Evolutionary conservation across 176 grass and related monocot genomes (phyloP), one percentile per base, ranked within the genome.

Genomic region (Luzula sylvatica): DNA sequence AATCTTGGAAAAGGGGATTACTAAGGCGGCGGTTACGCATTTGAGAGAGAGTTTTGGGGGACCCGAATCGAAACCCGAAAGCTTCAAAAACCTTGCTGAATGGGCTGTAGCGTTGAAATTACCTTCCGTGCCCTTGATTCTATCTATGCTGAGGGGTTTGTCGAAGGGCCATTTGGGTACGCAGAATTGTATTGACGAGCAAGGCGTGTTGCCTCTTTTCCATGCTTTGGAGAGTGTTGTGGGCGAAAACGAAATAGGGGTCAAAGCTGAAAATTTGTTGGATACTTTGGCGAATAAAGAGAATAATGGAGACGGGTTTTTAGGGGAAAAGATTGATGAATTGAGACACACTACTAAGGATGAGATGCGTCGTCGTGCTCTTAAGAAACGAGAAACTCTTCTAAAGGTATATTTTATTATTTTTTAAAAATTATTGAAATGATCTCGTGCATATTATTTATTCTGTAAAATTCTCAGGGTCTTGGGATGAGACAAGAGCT

Each of bases 281-380:
- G 90, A 96, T 64, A 86, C 90, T 1, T 71, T 96, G 42, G 90
- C 90, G 13, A 88, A 96, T 71, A 96, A 82, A 72, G 90, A 96
- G 73, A 78, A 82, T 58, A 86, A 89, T 55, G 83, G 90, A 15
- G 80, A 95, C 67, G 80, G 90, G 16, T 95, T 88, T 61, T 68
- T 96, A 24, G 67, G 81, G 39, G 73, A 79, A 58, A 88, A 82
- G 68, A 82, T 96, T 73, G 51, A 64, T 60, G 75, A 96, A 52
- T 73, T 96, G 59, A 72, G 90, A 24, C 73, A 82, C 79, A 80
- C 90, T 69, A 88, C 90, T 46, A 89, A 55, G 70, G 77, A 96
- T 60, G 84, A 96, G 55, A 96, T 79, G 90, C 80, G 80, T 3
- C 80, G 90, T 19, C 80, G 48, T 26, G 90, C 90, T 69, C 90